These are phyloP conservation scores for Torulaspora globosa DNA, from an alignment of 1,139 yeast genomes.

Conservation along the genomic window DNA sequence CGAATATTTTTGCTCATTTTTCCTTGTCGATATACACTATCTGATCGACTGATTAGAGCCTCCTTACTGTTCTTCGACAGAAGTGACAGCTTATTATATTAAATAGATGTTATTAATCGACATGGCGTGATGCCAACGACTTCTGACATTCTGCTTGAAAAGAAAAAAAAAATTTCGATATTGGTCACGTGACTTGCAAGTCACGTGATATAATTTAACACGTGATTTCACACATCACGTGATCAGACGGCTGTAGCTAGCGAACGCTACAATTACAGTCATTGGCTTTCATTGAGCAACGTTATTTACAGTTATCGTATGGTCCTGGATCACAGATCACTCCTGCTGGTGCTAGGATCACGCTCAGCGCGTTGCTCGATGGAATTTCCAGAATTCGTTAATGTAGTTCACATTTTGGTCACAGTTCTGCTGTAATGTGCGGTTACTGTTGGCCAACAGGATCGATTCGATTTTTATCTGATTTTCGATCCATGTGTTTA, in stretches of 20 bases:
- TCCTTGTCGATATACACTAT: background rate
- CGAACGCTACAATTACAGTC: too few relatives aligned
- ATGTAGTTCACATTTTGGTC: slow-evolving; percentile 33
- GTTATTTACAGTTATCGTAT: background rate
- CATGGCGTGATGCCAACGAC: background rate
- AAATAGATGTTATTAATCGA: background rate
- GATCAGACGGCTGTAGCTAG: too few relatives aligned
- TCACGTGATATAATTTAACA: background rate
- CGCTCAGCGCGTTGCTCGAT: slow-evolving; percentile 2
- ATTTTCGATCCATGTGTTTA: slow-evolving; percentile 40
- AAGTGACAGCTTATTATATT: background rate
- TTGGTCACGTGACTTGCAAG: background rate
- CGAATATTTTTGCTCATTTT: slow-evolving; percentile 18
- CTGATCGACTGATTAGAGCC: background rate
- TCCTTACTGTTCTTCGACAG: background rate
- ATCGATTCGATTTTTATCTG: slow-evolving; percentile 43
- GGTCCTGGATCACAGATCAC: background rate
- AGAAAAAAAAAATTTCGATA: background rate
- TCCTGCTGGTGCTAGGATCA: background rate
- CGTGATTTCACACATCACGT: background rate
- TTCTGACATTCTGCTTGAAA: background rate
- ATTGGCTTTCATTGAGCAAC: background rate
- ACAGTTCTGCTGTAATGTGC: slow-evolving; percentile 40
- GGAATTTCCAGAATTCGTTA: slow-evolving; percentile 21
- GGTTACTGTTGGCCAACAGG: slow-evolving; percentile 38